Percentiles rank a stretch among this genome's conserved stretches.
phyloP scores from a whole-genome alignment of 305 asterid genomes.

The Vinca major region DNA sequence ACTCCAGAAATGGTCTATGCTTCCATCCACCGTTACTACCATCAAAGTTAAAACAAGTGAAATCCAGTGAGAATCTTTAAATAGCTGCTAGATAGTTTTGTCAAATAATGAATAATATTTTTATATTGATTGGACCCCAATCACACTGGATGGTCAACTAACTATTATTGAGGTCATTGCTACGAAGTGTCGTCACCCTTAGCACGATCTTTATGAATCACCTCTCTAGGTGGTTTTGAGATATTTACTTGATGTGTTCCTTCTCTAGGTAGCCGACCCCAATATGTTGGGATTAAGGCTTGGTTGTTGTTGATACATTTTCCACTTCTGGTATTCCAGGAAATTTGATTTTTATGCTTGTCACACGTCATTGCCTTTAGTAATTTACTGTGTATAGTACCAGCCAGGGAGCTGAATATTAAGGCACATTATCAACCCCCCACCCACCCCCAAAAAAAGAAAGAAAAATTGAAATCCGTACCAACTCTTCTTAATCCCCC shows the following conservation, averaged over 20 bases:
- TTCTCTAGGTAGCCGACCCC: too few relatives aligned
- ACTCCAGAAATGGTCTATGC: neutral
- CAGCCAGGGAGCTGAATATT: neutral
- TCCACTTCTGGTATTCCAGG: too few relatives aligned
- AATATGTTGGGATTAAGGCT: too few relatives aligned
- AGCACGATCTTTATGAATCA: neutral
- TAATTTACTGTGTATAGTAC: neutral
- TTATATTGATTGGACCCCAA: neutral
- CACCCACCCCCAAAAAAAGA: too few relatives aligned
- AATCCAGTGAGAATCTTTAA: neutral
- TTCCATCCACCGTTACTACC: neutral
- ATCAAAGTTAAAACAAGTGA: neutral
- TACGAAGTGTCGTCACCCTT: neutral
- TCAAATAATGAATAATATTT: neutral
- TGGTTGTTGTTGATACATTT: too few relatives aligned
- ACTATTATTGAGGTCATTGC: neutral
- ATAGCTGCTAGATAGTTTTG: neutral
- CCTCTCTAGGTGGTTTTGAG: neutral
- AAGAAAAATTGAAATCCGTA: too few relatives aligned
- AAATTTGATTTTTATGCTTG: too few relatives aligned
- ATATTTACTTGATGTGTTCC: neutral
- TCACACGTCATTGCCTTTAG: too few relatives aligned
- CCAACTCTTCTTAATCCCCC: slow-evolving; percentile 7
- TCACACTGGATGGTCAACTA: neutral
- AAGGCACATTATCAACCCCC: too few relatives aligned